Evolutionary conservation across 2,329 filamentous ascomycete genomes (phyloP).

Genomic region (Leptographium wingfieldii): DNA sequence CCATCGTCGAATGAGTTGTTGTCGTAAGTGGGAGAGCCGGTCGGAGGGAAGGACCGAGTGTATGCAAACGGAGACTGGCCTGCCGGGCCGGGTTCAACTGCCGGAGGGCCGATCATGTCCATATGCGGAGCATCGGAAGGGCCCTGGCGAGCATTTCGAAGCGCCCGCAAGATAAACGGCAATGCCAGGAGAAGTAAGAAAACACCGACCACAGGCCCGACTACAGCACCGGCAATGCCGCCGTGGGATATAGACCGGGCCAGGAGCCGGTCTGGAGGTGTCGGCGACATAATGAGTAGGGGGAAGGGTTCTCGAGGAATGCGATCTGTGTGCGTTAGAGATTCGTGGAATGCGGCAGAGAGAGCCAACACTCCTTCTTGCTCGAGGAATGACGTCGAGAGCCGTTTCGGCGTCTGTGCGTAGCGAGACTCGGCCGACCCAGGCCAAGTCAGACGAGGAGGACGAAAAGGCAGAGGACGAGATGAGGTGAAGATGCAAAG

Average conservation of each 20-base stretch:
- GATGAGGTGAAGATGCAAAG: not conserved
- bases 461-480: not conserved
- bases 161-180: constrained; percentile 20
- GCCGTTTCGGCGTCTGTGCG: not conserved
- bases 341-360: not conserved
- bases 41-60: not conserved
- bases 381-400: not conserved
- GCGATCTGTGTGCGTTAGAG: not conserved
- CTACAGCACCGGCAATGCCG: constrained; percentile 21
- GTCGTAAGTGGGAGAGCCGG: constrained; percentile 1
- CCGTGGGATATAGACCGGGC: constrained; percentile 16
- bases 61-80: not conserved
- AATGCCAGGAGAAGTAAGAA: constrained; percentile 20
- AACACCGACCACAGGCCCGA: constrained; percentile 20
- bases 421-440: not conserved
- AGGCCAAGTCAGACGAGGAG: no score
- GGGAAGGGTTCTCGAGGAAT: not conserved
- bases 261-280: constrained; percentile 1
- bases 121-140: constrained; percentile 1
- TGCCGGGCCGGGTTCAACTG: not conserved
- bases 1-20: constrained; percentile 10
- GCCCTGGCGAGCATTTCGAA: constrained; percentile 13
- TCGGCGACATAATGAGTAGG: constrained; percentile 5
- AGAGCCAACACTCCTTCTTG: not conserved
- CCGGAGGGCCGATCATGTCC: not conserved